Evolutionary conservation across 2,329 filamentous ascomycete species (phyloP).

Genomic region (Ophiostoma tasmaniense): DNA sequence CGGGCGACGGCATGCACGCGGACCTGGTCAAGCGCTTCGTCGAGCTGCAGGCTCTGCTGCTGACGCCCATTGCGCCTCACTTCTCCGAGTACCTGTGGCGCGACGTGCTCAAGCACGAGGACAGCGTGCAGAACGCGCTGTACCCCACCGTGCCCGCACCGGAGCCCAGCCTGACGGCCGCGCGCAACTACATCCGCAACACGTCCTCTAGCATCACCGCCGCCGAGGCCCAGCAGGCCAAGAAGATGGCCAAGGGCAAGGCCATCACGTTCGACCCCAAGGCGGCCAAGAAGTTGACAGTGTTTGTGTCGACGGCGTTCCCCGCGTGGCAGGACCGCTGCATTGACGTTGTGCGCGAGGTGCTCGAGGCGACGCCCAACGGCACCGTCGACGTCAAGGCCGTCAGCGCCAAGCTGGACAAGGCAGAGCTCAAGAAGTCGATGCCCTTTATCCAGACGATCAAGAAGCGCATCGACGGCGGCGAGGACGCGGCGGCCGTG

Average conservation of each 20-base stretch:
- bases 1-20: conserved; percentile 77
- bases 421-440: conserved; percentile 89
- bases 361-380: conserved; percentile 14
- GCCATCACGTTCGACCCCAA: conserved; percentile 76
- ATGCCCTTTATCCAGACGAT: conserved; percentile 92
- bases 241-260: conserved; percentile 73
- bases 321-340: conserved; percentile 90
- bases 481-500: conserved; percentile 58
- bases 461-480: conserved; percentile 71
- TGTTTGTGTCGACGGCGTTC: conserved; percentile 72
- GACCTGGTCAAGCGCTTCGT: conserved; percentile 73
- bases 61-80: conserved; percentile 81
- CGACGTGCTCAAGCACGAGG: conserved; percentile 71
- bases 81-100: conserved; percentile 93
- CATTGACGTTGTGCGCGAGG: conserved; percentile 65
- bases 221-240: conserved; percentile 22
- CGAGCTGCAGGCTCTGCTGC: conserved; percentile 58
- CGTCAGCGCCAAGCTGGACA: conserved; percentile 67
- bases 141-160: conserved; percentile 64
- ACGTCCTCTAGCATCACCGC: conserved; percentile 21
- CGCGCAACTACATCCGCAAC: conserved; percentile 68
- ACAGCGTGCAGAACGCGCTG: conserved; percentile 68
- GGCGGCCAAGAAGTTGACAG: conserved; percentile 82
- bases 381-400: conserved; percentile 60
- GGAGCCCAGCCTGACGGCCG: conserved; percentile 61